Percentiles rank a stretch among this genome's conserved stretches.
phyloP scores from a whole-genome alignment of 495 filamentous ascomycete species.

The Penicillium herquei region DNA sequence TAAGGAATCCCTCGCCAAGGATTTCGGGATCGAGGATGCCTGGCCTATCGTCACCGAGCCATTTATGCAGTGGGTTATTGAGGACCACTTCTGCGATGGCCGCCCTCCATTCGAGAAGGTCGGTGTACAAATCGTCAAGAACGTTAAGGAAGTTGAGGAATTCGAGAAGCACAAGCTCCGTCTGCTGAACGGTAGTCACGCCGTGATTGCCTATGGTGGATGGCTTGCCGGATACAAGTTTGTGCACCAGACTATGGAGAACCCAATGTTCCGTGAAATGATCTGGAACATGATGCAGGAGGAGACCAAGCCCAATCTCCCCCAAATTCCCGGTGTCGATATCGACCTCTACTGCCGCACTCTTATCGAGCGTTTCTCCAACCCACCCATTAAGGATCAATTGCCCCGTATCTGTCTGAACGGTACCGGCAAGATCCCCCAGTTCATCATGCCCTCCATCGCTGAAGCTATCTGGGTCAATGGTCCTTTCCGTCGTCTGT shows the following conservation, averaged over 20 bases:
- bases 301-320: slow-evolving; percentile 46
- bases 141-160: slow-evolving; percentile 44
- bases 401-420: slow-evolving; percentile 46
- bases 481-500: slow-evolving; percentile 44
- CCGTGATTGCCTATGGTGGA: slow-evolving; percentile 43
- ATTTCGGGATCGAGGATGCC: slow-evolving; percentile 41
- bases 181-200: slow-evolving; percentile 48
- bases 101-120: slow-evolving; percentile 46
- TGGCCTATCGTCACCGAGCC: slow-evolving; percentile 51
- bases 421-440: slow-evolving; percentile 49
- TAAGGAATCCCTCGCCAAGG: slow-evolving; percentile 33
- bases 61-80: slow-evolving; percentile 50
- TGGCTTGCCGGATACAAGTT: slow-evolving; percentile 44
- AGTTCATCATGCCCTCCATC: slow-evolving; percentile 52
- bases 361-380: slow-evolving; percentile 48
- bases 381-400: slow-evolving; percentile 49
- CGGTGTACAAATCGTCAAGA: slow-evolving; percentile 45
- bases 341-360: slow-evolving; percentile 47
- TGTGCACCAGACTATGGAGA: slow-evolving; percentile 46
- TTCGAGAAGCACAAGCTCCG: slow-evolving; percentile 53
- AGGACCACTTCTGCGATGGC: slow-evolving; percentile 44
- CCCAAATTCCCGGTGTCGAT: slow-evolving; percentile 43
- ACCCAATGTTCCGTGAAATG: slow-evolving; percentile 39
- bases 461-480: slow-evolving; percentile 46
- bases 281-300: slow-evolving; percentile 49